Evolutionary conservation across 2,329 filamentous ascomycete species (phyloP).

Genomic region (Endoconidiophora laricicola): DNA sequence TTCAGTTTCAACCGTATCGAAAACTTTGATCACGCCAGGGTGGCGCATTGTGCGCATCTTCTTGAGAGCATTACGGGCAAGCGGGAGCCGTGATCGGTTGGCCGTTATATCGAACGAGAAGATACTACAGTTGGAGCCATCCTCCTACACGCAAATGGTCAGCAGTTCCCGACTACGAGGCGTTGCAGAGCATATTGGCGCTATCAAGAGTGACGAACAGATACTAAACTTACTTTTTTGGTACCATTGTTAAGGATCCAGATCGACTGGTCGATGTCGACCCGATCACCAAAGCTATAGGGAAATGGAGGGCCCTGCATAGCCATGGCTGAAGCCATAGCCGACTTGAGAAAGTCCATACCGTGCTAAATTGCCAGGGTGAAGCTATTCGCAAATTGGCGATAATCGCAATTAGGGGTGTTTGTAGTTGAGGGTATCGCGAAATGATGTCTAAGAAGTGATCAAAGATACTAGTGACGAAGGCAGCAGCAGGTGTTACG

Average conservation of each 20-base stretch:
- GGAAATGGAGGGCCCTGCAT: constrained; percentile 76
- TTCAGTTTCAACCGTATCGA: constrained; percentile 93
- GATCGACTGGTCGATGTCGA: constrained; percentile 83
- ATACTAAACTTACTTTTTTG: constrained; percentile 47
- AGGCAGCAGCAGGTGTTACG: background rate
- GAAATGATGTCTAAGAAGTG: background rate
- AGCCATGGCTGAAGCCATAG: constrained; percentile 89
- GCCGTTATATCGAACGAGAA: constrained; percentile 83
- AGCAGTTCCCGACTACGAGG: background rate
- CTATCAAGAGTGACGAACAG: background rate
- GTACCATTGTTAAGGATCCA: constrained; percentile 96
- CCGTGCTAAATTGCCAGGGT: background rate
- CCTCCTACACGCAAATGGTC: constrained; percentile 44
- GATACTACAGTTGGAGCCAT: constrained; percentile 85
- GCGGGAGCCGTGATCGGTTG: constrained; percentile 64
- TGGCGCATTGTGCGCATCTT: constrained; percentile 88
- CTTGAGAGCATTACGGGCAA: constrained; percentile 85
- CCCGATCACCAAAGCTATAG: constrained; percentile 80
- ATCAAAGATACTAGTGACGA: background rate
- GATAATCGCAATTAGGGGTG: background rate
- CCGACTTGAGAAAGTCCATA: constrained; percentile 98
- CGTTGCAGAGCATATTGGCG: background rate
- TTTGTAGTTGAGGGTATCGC: background rate
- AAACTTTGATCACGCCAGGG: constrained; percentile 81
- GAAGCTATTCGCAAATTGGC: background rate